These are phyloP conservation scores for Phytophthora constricta DNA, from an alignment of 352 stramenopile genomes.

Conservation along the genomic window DNA sequence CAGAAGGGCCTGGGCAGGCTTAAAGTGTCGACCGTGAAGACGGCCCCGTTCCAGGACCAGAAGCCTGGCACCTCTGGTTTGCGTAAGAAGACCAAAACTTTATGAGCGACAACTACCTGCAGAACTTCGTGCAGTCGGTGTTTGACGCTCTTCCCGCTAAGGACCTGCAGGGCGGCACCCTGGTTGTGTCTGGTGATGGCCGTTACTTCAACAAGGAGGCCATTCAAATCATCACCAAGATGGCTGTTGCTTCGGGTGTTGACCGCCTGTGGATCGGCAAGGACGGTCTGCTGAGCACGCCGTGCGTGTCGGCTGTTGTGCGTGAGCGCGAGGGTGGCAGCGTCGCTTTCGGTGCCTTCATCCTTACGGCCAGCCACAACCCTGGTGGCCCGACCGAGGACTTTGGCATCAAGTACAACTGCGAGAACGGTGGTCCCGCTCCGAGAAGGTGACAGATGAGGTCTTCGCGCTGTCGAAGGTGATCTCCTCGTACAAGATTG, in stretches of 20 bases:
- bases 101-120: constrained; percentile 98
- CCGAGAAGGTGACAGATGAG: constrained; percentile 96
- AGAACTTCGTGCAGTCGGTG: constrained; percentile 98
- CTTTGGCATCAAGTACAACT: constrained; percentile 99
- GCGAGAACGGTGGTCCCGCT: constrained; percentile 96
- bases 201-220: constrained; percentile 93
- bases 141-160: constrained; percentile 96
- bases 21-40: constrained; percentile 87
- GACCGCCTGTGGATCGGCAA: constrained; percentile 96
- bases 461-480: constrained; percentile 96
- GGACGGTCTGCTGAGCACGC: constrained; percentile 96
- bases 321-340: constrained; percentile 93
- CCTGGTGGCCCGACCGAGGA: constrained; percentile 97
- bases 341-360: constrained; percentile 95
- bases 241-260: constrained; percentile 97
- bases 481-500: constrained; percentile 96
- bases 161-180: constrained; percentile 94
- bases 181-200: constrained; percentile 97
- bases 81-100: constrained; percentile 99
- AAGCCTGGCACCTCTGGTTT: constrained; percentile 98
- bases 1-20: constrained; percentile 93
- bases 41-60: constrained; percentile 94
- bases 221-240: constrained; percentile 97
- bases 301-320: constrained; percentile 97
- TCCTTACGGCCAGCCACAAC: constrained; percentile 99